A percentile compares a stretch with the other conserved stretches of the same genome.
phyloP scores from a whole-genome alignment of 192 early-diverging fungal species.

The Piromyces sp. region DNA sequence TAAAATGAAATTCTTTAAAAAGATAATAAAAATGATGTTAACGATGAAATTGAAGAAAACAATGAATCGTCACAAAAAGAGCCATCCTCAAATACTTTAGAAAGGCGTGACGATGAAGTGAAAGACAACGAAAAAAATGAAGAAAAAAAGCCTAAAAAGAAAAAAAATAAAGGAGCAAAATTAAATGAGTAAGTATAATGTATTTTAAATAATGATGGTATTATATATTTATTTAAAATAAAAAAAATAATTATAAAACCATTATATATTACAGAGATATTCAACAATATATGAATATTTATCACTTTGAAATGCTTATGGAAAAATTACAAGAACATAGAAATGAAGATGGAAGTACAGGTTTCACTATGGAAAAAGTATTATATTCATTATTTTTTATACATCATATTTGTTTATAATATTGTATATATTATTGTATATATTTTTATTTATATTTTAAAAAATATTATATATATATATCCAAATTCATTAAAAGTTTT shows the following conservation, averaged over 20 bases:
- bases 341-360: slow-evolving; percentile 32
- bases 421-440: neutral
- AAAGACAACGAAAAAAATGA: neutral
- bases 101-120: neutral
- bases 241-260: too few relatives aligned
- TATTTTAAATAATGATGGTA: neutral
- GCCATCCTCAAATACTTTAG: neutral
- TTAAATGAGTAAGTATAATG: neutral
- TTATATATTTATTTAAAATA: too few relatives aligned
- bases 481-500: slow-evolving; percentile 18
- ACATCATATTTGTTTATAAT: too few relatives aligned
- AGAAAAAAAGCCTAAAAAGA: neutral
- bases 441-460: slow-evolving; percentile 2
- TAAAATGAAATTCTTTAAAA: too few relatives aligned
- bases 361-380: slow-evolving; percentile 44
- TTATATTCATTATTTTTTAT: too few relatives aligned
- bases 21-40: too few relatives aligned
- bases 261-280: neutral
- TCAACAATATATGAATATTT: slow-evolving; percentile 29
- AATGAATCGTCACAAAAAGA: neutral
- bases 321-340: slow-evolving; percentile 28
- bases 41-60: too few relatives aligned
- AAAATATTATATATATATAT: neutral
- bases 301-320: slow-evolving; percentile 44
- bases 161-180: neutral